Evolutionary conservation across 2,329 filamentous ascomycete species (phyloP).

Genomic region (Xylaria sp.): DNA sequence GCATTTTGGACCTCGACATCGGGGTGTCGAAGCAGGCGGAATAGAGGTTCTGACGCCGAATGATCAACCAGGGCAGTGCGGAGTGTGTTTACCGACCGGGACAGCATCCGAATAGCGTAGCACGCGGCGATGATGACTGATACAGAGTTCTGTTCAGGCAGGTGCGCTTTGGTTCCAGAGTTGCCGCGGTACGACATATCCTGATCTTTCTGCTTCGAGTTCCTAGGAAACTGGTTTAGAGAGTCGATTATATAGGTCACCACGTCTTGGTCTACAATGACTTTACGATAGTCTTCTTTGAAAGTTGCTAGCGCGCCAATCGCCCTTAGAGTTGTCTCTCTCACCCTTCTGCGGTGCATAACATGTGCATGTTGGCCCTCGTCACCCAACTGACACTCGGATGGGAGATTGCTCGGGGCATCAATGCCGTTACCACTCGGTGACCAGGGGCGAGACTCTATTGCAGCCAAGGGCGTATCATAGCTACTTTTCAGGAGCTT

Average conservation of each 20-base stretch:
- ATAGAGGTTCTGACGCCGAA: constrained; percentile 80
- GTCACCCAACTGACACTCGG: constrained; percentile 65
- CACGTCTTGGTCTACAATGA: constrained; percentile 83
- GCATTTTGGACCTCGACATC: constrained; percentile 86
- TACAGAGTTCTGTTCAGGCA: constrained; percentile 74
- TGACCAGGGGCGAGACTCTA: constrained; percentile 53
- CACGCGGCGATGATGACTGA: constrained; percentile 87
- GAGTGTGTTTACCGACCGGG: constrained; percentile 84
- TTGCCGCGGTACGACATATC: constrained; percentile 10
- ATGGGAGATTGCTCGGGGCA: constrained; percentile 50
- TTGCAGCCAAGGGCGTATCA: constrained; percentile 54
- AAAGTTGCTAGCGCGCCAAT: constrained; percentile 83
- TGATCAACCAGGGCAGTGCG: constrained; percentile 89
- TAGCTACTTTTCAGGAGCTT: constrained; percentile 64
- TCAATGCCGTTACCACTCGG: constrained; percentile 46
- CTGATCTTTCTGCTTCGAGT: constrained; percentile 57
- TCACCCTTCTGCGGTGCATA: constrained; percentile 77
- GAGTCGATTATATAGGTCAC: constrained; percentile 87
- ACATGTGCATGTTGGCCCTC: constrained; percentile 69
- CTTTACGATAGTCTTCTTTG: constrained; percentile 86
- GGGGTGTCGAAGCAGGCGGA: constrained; percentile 77
- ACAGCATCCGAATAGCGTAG: constrained; percentile 81
- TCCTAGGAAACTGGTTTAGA: constrained; percentile 67
- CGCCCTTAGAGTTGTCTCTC: constrained; percentile 80
- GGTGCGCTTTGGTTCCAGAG: constrained; percentile 44